These are phyloP conservation scores for Fusarium veterinarium DNA, from an alignment of 2,329 filamentous ascomycete genomes.

Conservation along the genomic window DNA sequence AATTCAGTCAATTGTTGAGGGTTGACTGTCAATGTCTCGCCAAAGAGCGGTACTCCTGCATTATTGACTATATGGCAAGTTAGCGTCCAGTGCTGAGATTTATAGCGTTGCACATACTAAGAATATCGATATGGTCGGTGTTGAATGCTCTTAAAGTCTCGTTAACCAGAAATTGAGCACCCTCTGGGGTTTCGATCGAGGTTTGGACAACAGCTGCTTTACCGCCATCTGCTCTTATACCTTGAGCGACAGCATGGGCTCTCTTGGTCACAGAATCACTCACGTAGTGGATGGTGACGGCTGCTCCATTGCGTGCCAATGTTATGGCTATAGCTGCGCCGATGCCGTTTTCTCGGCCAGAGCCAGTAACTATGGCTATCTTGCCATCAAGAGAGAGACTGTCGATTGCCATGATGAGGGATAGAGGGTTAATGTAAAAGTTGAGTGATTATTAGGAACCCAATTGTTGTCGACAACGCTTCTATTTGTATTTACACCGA, in stretches of 20 bases:
- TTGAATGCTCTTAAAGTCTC: background rate
- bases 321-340: background rate
- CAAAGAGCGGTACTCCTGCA: background rate
- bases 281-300: background rate
- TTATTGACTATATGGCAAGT: background rate
- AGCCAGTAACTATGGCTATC: background rate
- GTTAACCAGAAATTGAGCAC: background rate
- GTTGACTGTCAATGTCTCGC: fast-evolving
- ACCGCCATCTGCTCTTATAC: fast-evolving
- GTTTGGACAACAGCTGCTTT: background rate
- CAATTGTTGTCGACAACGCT: background rate
- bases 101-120: background rate
- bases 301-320: background rate
- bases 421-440: fast-evolving
- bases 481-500: background rate
- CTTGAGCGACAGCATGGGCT: fast-evolving
- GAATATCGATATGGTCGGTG: background rate
- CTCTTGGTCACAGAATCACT: background rate
- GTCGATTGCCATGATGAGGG: fast-evolving
- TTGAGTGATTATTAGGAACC: too few relatives aligned
- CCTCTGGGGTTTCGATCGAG: background rate
- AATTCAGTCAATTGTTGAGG: background rate
- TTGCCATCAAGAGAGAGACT: background rate
- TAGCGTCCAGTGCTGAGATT: too few relatives aligned
- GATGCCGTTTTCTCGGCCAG: background rate